Percentiles rank a stretch among this genome's conserved stretches.
These are phyloP conservation scores for Cryptococcus deneoformans DNA, from an alignment of 1,284 basidiomycete genomes.

Conservation along the genomic window DNA sequence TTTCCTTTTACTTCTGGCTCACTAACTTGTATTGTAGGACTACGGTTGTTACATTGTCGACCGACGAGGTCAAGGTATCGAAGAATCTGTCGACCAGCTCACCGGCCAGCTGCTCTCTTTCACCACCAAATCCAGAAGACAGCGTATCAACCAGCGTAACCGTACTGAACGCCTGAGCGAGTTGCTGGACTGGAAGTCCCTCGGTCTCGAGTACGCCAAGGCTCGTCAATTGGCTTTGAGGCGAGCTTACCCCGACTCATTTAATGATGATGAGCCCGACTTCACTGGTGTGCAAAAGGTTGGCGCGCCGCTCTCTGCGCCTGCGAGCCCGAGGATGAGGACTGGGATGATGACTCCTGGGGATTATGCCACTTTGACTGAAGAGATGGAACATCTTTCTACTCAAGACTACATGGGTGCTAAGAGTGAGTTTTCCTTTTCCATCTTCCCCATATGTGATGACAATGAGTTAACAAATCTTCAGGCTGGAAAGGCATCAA, in stretches of 20 bases:
- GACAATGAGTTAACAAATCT: background rate
- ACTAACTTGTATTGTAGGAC: slow-evolving; percentile 45
- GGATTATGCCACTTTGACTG: slow-evolving; percentile 80
- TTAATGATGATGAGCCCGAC: slow-evolving; percentile 66
- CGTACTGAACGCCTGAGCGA: slow-evolving; percentile 91
- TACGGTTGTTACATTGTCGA: slow-evolving; percentile 94
- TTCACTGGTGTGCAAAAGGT: slow-evolving; percentile 63
- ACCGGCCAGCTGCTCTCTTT: slow-evolving; percentile 71
- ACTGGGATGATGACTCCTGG: slow-evolving; percentile 81
- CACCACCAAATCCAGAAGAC: slow-evolving; percentile 83
- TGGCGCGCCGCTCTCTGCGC: slow-evolving; percentile 69
- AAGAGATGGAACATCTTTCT: slow-evolving; percentile 84
- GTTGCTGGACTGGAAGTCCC: slow-evolving; percentile 95
- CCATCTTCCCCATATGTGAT: background rate
- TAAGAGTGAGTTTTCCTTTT: slow-evolving; percentile 57
- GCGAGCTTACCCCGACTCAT: slow-evolving; percentile 93
- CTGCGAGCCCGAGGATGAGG: slow-evolving; percentile 79
- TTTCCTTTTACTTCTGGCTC: background rate
- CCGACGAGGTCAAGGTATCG: slow-evolving; percentile 81
- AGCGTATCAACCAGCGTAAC: slow-evolving; percentile 98
- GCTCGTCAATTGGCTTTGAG: slow-evolving; percentile 87
- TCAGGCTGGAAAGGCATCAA: slow-evolving; percentile 49
- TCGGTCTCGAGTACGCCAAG: slow-evolving; percentile 96
- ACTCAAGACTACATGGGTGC: slow-evolving; percentile 88
- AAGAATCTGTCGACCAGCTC: slow-evolving; percentile 78